Evolutionary conservation across 1,284 basidiomycete genomes (phyloP).

Genomic region (Apiotrichum laibachii): DNA sequence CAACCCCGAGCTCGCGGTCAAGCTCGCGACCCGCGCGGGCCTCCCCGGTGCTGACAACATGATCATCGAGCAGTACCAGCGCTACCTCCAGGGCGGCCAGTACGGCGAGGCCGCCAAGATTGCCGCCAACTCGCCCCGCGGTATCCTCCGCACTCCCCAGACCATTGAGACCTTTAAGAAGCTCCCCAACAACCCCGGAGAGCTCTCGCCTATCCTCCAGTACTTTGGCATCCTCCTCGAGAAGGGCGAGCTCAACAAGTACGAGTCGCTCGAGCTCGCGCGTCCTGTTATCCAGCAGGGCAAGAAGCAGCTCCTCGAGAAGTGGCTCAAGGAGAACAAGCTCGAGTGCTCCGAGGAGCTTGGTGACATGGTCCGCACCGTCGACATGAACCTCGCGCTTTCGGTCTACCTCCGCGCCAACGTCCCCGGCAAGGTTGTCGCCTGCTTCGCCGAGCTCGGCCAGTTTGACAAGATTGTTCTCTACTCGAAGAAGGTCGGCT

Average conservation of each 20-base stretch:
- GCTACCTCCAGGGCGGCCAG: slow-evolving; percentile 85
- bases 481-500: slow-evolving; percentile 96
- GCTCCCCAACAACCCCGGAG: slow-evolving; percentile 84
- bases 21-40: slow-evolving; percentile 94
- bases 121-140: slow-evolving; percentile 94
- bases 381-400: slow-evolving; percentile 97
- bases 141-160: slow-evolving; percentile 89
- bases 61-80: slow-evolving; percentile 93
- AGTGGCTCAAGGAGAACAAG: slow-evolving; percentile 99
- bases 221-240: slow-evolving; percentile 98
- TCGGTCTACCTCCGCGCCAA: slow-evolving; percentile 98
- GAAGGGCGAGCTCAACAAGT: slow-evolving; percentile 95
- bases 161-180: slow-evolving; percentile 99
- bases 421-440: slow-evolving; percentile 97
- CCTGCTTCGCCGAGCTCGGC: slow-evolving; percentile 98
- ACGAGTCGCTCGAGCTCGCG: slow-evolving; percentile 93
- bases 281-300: slow-evolving; percentile 95
- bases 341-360: slow-evolving; percentile 98
- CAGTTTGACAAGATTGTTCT: slow-evolving; percentile 98
- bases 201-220: slow-evolving; percentile 93
- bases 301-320: slow-evolving; percentile 95
- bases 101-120: slow-evolving; percentile 97
- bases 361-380: slow-evolving; percentile 85
- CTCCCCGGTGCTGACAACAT: slow-evolving; percentile 97
- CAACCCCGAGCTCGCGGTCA: slow-evolving; percentile 97